phyloP scores from a whole-genome alignment of 257 asterid species.

The Nicotiana tabacum region DNA sequence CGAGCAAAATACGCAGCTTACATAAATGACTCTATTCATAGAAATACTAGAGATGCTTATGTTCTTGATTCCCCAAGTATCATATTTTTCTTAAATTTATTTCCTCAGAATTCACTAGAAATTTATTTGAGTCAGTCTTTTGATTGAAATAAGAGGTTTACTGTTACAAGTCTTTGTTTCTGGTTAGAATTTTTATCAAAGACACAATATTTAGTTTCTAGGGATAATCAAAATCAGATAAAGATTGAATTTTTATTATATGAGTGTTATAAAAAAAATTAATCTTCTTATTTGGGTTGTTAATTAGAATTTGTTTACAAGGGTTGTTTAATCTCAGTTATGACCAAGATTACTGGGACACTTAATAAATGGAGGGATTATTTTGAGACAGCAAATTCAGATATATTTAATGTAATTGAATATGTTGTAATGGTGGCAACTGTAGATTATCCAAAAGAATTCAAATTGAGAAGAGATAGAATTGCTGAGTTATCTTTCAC shows the following conservation, averaged over 20 bases:
- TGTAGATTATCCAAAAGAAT: conserved; percentile 39
- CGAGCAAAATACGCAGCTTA: too few species aligned
- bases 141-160: not conserved
- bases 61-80: too few species aligned
- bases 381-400: conserved; percentile 25
- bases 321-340: not conserved
- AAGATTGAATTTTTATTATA: not conserved
- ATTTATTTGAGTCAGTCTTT: not conserved
- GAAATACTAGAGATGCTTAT: too few species aligned
- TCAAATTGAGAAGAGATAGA: conserved; percentile 38
- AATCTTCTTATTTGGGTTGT: not conserved
- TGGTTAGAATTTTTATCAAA: not conserved
- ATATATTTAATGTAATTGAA: conserved; percentile 38
- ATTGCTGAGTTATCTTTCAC: conserved; percentile 41
- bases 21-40: too few species aligned
- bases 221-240: conserved; percentile 1
- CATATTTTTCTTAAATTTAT: not conserved
- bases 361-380: conserved; percentile 50
- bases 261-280: not conserved
- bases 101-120: not conserved
- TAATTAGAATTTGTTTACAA: conserved; percentile 12
- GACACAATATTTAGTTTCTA: not conserved
- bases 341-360: conserved; percentile 20
- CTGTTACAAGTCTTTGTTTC: not conserved
- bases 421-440: conserved; percentile 47